Conservation (phyloP, 2,329 filamentous ascomycete genomes). For the Samsoniella hepiali region DNA sequence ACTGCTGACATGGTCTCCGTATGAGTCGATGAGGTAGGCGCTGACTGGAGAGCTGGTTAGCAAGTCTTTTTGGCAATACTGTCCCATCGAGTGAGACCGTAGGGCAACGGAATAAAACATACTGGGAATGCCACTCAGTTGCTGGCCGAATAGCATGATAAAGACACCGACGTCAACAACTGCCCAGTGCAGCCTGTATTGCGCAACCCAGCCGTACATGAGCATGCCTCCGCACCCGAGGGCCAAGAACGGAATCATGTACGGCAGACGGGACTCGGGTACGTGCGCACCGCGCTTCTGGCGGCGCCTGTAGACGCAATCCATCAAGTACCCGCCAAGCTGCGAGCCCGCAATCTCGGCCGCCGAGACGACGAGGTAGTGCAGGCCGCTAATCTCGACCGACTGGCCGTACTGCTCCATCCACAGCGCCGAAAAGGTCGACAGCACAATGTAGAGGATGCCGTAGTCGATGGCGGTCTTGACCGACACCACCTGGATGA, state of each 20-base stretch:
- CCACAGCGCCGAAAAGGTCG: slow-evolving; percentile 61
- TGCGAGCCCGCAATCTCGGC: slow-evolving; percentile 59
- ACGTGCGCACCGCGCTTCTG: slow-evolving; percentile 21
- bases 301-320: slow-evolving; percentile 32
- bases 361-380: slow-evolving; percentile 60
- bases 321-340: slow-evolving; percentile 42
- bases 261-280: slow-evolving; percentile 58
- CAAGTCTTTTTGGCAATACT: neutral
- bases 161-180: slow-evolving; percentile 37
- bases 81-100: neutral
- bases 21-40: slow-evolving; percentile 44
- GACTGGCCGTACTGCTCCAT: slow-evolving; percentile 50
- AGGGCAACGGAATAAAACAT: neutral
- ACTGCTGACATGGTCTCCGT: slow-evolving; percentile 44
- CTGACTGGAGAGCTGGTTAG: slow-evolving; percentile 18
- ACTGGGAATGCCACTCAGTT: slow-evolving; percentile 31
- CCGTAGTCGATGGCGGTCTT: slow-evolving; percentile 60
- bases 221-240: slow-evolving; percentile 38
- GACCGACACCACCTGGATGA: slow-evolving; percentile 53
- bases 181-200: slow-evolving; percentile 36
- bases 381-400: slow-evolving; percentile 57
- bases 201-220: slow-evolving; percentile 43
- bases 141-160: slow-evolving; percentile 31
- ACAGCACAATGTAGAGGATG: slow-evolving; percentile 60
- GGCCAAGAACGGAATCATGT: slow-evolving; percentile 37